Evolutionary conservation across 192 early-diverging fungal genomes (phyloP).

Genomic region (Linnemannia zychae): DNA sequence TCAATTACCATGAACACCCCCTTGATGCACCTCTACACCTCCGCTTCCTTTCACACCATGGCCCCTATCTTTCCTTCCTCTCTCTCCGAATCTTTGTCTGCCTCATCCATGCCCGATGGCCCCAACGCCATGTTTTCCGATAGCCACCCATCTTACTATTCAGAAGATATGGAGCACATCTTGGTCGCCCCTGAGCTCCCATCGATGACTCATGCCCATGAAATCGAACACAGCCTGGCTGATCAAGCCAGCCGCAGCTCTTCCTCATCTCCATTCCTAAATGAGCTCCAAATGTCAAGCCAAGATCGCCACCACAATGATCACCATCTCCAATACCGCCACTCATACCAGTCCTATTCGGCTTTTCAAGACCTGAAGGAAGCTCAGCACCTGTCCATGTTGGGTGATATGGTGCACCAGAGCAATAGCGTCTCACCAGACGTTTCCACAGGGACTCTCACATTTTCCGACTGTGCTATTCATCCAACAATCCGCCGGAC

Average conservation of each 20-base stretch:
- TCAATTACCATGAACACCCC: neutral
- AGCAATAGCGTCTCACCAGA: neutral
- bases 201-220: conserved; percentile 18
- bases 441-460: neutral
- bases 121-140: neutral
- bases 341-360: conserved; percentile 18
- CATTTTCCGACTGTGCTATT: neutral
- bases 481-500: conserved; percentile 11
- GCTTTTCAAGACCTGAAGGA: neutral
- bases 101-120: neutral
- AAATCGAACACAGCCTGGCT: neutral
- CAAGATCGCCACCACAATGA: neutral
- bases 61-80: neutral
- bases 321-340: conserved; percentile 15
- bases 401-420: neutral
- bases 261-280: neutral
- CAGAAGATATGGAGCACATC: conserved; percentile 14
- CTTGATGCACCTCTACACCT: neutral
- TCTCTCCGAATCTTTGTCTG: neutral
- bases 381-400: conserved; percentile 3
- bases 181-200: conserved; percentile 32
- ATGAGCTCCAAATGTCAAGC: neutral
- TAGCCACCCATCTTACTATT: neutral
- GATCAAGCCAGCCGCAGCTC: neutral
- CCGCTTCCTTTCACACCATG: neutral